These are phyloP conservation scores for Komagataella kurtzmanii DNA, from an alignment of 805 yeast species.

Conservation along the genomic window DNA sequence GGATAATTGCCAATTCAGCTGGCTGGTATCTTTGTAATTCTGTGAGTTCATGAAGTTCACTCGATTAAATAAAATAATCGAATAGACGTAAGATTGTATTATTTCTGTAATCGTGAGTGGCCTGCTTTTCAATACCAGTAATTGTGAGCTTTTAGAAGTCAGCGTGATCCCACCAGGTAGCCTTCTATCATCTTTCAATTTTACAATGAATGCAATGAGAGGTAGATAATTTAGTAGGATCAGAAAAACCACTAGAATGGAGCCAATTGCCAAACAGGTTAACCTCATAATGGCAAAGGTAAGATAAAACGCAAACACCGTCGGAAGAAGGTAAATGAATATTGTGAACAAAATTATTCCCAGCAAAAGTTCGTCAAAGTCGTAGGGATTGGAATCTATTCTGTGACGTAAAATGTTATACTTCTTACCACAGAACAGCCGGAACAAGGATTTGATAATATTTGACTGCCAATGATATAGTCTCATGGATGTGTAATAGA, in stretches of 20 bases:
- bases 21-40: conserved; percentile 5
- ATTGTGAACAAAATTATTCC: conserved; percentile 86
- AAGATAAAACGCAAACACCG: conserved; percentile 73
- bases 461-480: conserved; percentile 66
- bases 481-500: conserved; percentile 68
- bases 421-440: conserved; percentile 82
- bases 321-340: conserved; percentile 67
- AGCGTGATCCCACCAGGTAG: conserved; percentile 36
- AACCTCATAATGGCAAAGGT: conserved; percentile 55
- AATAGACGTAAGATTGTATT: conserved; percentile 13
- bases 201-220: conserved; percentile 63
- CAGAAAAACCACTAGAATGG: conserved; percentile 42
- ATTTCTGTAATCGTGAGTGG: conserved; percentile 15
- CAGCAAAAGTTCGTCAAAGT: conserved; percentile 71
- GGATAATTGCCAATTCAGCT: conserved; percentile 8
- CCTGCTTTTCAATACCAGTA: conserved; percentile 9
- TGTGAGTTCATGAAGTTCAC: conserved; percentile 2
- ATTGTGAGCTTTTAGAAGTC: conserved; percentile 5
- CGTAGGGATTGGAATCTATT: conserved; percentile 75
- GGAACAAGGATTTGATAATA: conserved; percentile 59
- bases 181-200: conserved; percentile 65
- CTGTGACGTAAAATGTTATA: conserved; percentile 74
- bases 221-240: conserved; percentile 77
- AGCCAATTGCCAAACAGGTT: conserved; percentile 30
- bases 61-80: conserved; percentile 15